phyloP scores from a whole-genome alignment of 352 stramenopile species.

The Pilasporangium apinafurcum region DNA sequence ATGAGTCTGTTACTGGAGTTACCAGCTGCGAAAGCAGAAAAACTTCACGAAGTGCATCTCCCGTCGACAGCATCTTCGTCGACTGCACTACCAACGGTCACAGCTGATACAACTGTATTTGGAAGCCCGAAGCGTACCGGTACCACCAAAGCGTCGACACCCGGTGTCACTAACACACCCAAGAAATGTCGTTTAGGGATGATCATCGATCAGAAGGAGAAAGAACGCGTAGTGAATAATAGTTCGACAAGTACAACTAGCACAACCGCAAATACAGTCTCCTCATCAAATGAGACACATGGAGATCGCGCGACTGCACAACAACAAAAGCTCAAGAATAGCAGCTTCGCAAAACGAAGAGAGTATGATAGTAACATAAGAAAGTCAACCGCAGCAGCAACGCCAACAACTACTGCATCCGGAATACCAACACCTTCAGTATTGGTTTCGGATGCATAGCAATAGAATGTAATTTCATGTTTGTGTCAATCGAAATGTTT shows the following conservation, averaged over 20 bases:
- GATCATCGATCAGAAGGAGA: slow-evolving; percentile 57
- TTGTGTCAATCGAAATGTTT: not conserved
- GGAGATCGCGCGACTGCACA: slow-evolving; percentile 7
- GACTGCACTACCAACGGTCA: not conserved
- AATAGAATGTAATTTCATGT: not conserved
- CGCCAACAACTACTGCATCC: too few relatives aligned
- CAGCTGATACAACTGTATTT: slow-evolving; percentile 6
- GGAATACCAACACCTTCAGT: not conserved
- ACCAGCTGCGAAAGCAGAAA: slow-evolving; percentile 28
- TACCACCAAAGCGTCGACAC: slow-evolving; percentile 3
- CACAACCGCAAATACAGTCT: not conserved
- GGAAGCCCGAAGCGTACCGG: not conserved
- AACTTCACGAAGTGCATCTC: slow-evolving; percentile 36
- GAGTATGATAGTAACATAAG: slow-evolving; percentile 67
- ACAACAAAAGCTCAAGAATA: slow-evolving; percentile 69
- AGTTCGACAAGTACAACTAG: slow-evolving; percentile 3
- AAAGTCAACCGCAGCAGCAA: slow-evolving; percentile 14
- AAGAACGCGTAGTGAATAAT: slow-evolving; percentile 14
- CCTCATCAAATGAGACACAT: not conserved
- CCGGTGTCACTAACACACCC: slow-evolving; percentile 33
- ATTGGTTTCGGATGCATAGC: slow-evolving; percentile 2
- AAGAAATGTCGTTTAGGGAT: slow-evolving; percentile 50
- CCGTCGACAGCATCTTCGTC: slow-evolving; percentile 7
- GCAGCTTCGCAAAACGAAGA: slow-evolving; percentile 59
- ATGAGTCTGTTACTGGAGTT: slow-evolving; percentile 75